phyloP scores from a whole-genome alignment of 495 filamentous ascomycete genomes.

The Immersiella caudata region DNA sequence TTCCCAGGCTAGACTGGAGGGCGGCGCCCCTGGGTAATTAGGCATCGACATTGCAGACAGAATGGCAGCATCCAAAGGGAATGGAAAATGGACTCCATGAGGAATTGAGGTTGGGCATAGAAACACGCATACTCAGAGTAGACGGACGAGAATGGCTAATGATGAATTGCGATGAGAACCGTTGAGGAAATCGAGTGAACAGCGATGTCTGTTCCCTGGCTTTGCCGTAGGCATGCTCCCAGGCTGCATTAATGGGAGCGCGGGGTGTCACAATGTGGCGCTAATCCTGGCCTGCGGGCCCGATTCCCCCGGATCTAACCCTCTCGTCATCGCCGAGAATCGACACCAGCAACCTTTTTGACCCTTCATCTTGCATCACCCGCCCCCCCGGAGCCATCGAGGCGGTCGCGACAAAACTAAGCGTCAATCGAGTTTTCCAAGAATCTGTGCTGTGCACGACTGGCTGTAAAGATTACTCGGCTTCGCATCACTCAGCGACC shows the following conservation, averaged over 20 bases:
- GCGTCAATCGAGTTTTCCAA: background rate
- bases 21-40: background rate
- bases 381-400: background rate
- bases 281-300: slow-evolving; percentile 10
- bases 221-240: background rate
- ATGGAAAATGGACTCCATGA: background rate
- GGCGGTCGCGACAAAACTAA: slow-evolving; percentile 1
- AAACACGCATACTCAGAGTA: background rate
- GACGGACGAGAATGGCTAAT: background rate
- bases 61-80: background rate
- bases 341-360: background rate
- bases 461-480: background rate
- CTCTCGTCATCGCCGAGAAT: background rate
- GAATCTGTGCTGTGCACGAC: background rate
- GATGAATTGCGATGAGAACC: background rate
- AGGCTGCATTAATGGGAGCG: background rate
- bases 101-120: background rate
- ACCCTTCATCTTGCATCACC: slow-evolving; percentile 18
- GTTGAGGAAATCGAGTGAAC: background rate
- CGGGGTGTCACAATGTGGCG: slow-evolving; percentile 23
- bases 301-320: background rate
- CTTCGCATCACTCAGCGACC: slow-evolving; percentile 1
- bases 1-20: background rate
- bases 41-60: background rate
- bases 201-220: background rate